Base-by-base conservation (phyloP, 306 rosid species). In the Malus orientalis region DNA sequence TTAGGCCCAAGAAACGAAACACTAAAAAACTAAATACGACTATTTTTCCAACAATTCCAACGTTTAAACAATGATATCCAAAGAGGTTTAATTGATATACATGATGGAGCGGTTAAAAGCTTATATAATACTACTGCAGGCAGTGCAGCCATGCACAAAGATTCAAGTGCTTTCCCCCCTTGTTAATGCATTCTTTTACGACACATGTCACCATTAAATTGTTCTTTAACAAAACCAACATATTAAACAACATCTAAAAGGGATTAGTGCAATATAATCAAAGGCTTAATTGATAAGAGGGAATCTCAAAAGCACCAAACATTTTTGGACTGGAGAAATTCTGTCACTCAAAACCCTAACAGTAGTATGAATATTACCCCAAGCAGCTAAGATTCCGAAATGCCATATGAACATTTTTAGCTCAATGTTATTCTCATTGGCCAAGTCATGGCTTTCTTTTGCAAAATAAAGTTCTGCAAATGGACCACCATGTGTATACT, bases 221-320 rank as follows among this genome's bases (percentile, higher is more conserved):
- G 70, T 54, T 74, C 73, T 79, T 79, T 79, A 83, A 75, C 79
- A 74, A 65, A 81, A 63, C 75, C 86, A 70, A 78, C 25, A 58
- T 79, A 59, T 20, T 58, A 55, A 36, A 44, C 25, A n/a, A 63
- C 16, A 5, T 49, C 18, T 25, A 63, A 81, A 76, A 38, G 64
- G 70, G 36, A 66, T 54, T 15, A 49, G 0, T 49, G 8, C 55
- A 15, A 40, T 72, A 54, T 23, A 74, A 81, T 64, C 25, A 75
- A 69, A 76, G 70, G 72, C 13, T 16, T 57, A 38, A 71, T 63
- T 70, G 68, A 75, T 78, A 64, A 78, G 83, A 78, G 75, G 71
- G 80, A 81, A 82, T 87, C 93, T 91, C 78, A 86, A 91, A 87
- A 87, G 93, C 97, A 83, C 78, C 89, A 80, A 84, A 78, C 22